These are phyloP conservation scores for Otatea glauca DNA, from an alignment of 176 grass and related monocot genomes.

Conservation along the genomic window DNA sequence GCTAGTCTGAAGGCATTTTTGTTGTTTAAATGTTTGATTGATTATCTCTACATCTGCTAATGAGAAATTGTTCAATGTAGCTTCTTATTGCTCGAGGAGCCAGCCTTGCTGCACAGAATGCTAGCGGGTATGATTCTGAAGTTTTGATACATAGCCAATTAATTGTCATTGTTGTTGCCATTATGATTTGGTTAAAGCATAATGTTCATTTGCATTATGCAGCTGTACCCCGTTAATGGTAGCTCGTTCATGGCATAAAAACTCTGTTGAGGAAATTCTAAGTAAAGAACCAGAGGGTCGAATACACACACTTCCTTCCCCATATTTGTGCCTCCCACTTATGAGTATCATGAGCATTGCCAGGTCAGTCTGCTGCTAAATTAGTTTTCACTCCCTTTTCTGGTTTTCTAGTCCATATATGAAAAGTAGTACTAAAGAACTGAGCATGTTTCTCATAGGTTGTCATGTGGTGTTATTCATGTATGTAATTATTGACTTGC, in stretches of 20 bases:
- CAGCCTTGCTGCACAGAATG: constrained; percentile 59
- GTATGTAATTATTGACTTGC: neutral
- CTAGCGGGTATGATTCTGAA: constrained; percentile 63
- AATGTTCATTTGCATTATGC: constrained; percentile 39
- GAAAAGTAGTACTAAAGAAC: constrained; percentile 5
- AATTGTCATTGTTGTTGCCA: constrained; percentile 4
- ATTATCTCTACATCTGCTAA: constrained; percentile 40
- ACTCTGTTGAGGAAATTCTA: constrained; percentile 73
- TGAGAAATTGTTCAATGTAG: constrained; percentile 49
- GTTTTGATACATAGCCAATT: constrained; percentile 16
- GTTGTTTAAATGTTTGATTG: constrained; percentile 20
- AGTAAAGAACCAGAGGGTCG: constrained; percentile 53
- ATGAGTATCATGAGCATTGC: constrained; percentile 95
- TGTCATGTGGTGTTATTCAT: neutral
- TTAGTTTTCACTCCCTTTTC: neutral
- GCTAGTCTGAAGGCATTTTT: constrained; percentile 1
- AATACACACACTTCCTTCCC: constrained; percentile 69
- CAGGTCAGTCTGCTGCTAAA: constrained; percentile 53
- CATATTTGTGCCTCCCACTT: constrained; percentile 85
- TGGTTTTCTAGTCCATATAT: neutral
- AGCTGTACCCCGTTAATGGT: constrained; percentile 90
- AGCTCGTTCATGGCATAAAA: constrained; percentile 81
- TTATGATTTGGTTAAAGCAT: constrained; percentile 31
- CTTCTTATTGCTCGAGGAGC: constrained; percentile 89
- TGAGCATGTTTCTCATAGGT: neutral